Conservation (phyloP, 495 filamentous ascomycete genomes). For the Parmelia sp. region DNA sequence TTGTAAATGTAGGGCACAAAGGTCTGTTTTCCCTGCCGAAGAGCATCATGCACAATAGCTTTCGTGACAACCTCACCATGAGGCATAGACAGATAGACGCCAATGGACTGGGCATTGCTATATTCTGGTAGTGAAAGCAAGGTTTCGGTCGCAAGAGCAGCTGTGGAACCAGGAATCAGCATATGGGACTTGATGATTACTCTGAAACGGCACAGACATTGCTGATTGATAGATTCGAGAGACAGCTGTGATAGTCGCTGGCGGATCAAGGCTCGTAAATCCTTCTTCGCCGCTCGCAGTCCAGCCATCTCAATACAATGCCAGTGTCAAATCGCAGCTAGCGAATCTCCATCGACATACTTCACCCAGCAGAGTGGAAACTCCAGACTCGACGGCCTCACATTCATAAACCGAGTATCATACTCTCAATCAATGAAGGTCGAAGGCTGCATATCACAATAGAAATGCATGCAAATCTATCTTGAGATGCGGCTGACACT, state of each 20-base stretch:
- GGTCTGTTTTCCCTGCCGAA: conserved; percentile 70
- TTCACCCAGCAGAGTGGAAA: neutral
- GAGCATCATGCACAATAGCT: conserved; percentile 70
- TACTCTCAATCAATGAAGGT: too few relatives aligned
- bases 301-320: conserved; percentile 37
- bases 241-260: conserved; percentile 52
- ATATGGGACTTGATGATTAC: neutral
- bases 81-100: conserved; percentile 92
- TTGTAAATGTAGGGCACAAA: conserved; percentile 86
- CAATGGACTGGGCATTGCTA: conserved; percentile 61
- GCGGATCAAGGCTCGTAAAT: conserved; percentile 64
- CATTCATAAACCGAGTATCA: too few relatives aligned
- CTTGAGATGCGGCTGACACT: too few relatives aligned
- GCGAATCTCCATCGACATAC: neutral
- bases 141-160: conserved; percentile 48
- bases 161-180: conserved; percentile 38
- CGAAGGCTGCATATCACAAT: too few relatives aligned
- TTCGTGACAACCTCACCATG: conserved; percentile 74
- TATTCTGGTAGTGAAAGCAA: conserved; percentile 62
- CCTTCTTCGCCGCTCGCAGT: conserved; percentile 62
- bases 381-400: too few relatives aligned
- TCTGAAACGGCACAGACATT: conserved; percentile 50
- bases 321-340: neutral
- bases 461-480: too few relatives aligned
- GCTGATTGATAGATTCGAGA: conserved; percentile 49